Base-by-base conservation (phyloP, 805 yeast genomes). In the Metschnikowia picachoensis region DNA sequence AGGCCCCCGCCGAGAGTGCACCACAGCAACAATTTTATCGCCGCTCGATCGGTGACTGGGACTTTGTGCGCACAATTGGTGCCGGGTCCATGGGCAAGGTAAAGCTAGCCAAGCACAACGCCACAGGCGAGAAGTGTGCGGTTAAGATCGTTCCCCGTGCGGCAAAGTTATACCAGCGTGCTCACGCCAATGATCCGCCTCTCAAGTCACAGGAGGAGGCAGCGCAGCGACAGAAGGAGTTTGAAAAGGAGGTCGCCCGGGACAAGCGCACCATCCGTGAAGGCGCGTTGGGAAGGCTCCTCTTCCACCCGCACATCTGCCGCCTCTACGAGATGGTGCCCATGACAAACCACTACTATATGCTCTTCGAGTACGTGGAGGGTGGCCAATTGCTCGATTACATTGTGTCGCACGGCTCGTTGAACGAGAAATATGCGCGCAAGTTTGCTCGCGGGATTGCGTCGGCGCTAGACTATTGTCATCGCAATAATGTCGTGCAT, bases 81-180 rank as follows among this genome's bases (percentile, higher is more conserved):
- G 96, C 98, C 2, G 99, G 99, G 3, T 89, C 97, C 0, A 94
- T 94, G 99, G 99, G 99, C 48, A 95, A 92, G 65, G 99, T 94
- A 41, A 94, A 94, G 68, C 73, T 94, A 34, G 98, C 98, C 1
- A 83, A 81, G 58, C 96, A 91, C 68, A 79, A 86, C 54, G 66
- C 80, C 31, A 88, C 97, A 1, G 80, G 78, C 49, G 91, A 87
- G 56, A 76, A 88, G 12, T 92, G 97, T 68, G 95, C 95, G 0
- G 91, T 92, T 27, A 92, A 92, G 64, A 91, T 92, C 45, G 94
- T 92, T 33, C 95, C 96, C 25, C 73, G 95, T 56, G 97, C 97
- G 7, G 85, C 89, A 6, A 85, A 81, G 56, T 70, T 85, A 9
- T 87, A 85, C 67, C 82, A 82, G 52, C 72, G 90, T 50, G 84